These are phyloP conservation scores for Pichia membranifaciens DNA, from an alignment of 805 yeast genomes.

Conservation along the genomic window DNA sequence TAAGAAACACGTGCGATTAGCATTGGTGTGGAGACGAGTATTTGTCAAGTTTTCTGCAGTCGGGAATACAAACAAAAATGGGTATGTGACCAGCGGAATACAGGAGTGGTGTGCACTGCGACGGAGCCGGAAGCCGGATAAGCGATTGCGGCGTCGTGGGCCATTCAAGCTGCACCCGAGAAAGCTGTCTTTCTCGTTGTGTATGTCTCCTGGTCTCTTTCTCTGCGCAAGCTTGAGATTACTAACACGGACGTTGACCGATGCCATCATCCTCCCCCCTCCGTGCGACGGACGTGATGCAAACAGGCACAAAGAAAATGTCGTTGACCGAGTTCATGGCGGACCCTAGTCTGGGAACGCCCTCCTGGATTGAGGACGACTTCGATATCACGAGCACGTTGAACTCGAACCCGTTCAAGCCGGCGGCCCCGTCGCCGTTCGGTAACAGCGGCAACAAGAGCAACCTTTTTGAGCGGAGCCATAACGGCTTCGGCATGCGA, in stretches of 20 bases:
- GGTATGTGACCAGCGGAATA: too few species aligned
- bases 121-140: background rate
- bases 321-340: constrained; percentile 41
- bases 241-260: too few species aligned
- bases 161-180: too few species aligned
- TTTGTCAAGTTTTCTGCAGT: too few species aligned
- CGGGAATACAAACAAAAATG: background rate
- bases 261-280: too few species aligned
- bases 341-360: constrained; percentile 35
- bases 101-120: background rate
- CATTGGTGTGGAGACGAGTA: too few species aligned
- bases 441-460: background rate
- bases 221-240: too few species aligned
- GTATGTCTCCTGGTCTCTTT: too few species aligned
- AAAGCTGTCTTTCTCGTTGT: too few species aligned
- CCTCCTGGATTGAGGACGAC: constrained; percentile 61
- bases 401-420: constrained; percentile 30
- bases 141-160: background rate
- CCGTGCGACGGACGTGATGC: too few species aligned
- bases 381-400: constrained; percentile 58
- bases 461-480: background rate
- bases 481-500: background rate
- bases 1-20: too few species aligned
- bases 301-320: constrained; percentile 36
- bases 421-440: constrained; percentile 11